A percentile compares a stretch with the other conserved stretches of the same genome.
These are phyloP conservation scores for Amanita jacksonii DNA, from an alignment of 768 basidiomycete genomes.

Conservation along the genomic window DNA sequence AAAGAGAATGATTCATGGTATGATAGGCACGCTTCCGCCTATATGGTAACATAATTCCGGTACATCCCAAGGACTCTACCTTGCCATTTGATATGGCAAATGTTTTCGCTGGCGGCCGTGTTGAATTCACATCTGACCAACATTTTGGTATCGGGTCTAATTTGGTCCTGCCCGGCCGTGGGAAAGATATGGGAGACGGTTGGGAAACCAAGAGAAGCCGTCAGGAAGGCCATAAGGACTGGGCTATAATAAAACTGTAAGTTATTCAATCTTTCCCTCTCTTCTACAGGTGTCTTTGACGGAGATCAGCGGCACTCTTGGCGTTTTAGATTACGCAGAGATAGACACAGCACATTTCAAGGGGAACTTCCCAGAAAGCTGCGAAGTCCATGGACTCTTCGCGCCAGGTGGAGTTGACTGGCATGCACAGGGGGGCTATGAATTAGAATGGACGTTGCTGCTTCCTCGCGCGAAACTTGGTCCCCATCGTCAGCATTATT, in stretches of 20 bases:
- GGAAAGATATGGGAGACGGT: slow-evolving; percentile 93
- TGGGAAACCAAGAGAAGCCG: slow-evolving; percentile 97
- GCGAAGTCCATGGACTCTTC: slow-evolving; percentile 62
- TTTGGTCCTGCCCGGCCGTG: slow-evolving; percentile 84
- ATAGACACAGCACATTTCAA: slow-evolving; percentile 95
- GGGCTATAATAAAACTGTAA: slow-evolving; percentile 84
- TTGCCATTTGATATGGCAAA: slow-evolving; percentile 77
- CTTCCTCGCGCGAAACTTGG: slow-evolving; percentile 74
- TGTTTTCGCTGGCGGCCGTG: slow-evolving; percentile 81
- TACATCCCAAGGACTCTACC: slow-evolving; percentile 40
- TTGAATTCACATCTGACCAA: slow-evolving; percentile 83
- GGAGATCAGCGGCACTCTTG: slow-evolving; percentile 54
- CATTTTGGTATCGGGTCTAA: slow-evolving; percentile 93
- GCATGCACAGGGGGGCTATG: slow-evolving; percentile 23
- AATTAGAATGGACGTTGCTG: slow-evolving; percentile 62
- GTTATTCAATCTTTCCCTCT: slow-evolving; percentile 18
- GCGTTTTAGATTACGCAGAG: slow-evolving; percentile 66
- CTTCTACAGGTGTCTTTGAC: slow-evolving; percentile 1
- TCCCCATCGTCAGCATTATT: slow-evolving; percentile 83
- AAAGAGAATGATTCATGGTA: not conserved
- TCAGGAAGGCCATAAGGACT: slow-evolving; percentile 74
- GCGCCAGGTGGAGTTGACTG: slow-evolving; percentile 27
- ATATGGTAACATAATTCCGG: slow-evolving; percentile 69
- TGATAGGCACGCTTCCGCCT: slow-evolving; percentile 83
- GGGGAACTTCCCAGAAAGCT: slow-evolving; percentile 90